A percentile compares a stretch with the other conserved stretches of the same genome.
Evolutionary conservation across 495 filamentous ascomycete species (phyloP).

Genomic region (Hyaloscypha finlandica): DNA sequence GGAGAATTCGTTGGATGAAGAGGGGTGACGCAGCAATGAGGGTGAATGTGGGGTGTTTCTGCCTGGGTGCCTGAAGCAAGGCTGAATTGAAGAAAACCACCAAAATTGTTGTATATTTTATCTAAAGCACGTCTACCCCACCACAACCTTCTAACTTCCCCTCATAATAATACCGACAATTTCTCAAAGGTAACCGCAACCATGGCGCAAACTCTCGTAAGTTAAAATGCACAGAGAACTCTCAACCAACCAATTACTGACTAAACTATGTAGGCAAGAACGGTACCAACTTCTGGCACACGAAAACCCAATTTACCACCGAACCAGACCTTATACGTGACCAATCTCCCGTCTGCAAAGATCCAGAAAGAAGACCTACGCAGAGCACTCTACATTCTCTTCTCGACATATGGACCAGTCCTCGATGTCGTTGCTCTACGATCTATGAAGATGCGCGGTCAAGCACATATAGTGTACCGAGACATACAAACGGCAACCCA

Average conservation of each 20-base stretch:
- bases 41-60: constrained; percentile 16
- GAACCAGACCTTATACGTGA: constrained; percentile 84
- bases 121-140: not conserved
- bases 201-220: constrained; percentile 20
- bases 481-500: constrained; percentile 86
- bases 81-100: not conserved
- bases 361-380: constrained; percentile 82
- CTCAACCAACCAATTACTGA: constrained; percentile 2
- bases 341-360: constrained; percentile 79
- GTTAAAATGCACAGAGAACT: not conserved
- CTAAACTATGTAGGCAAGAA: not conserved
- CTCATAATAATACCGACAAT: not conserved
- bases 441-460: constrained; percentile 87
- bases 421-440: constrained; percentile 92
- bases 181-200: not conserved
- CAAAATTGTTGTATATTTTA: not conserved
- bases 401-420: constrained; percentile 89
- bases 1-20: constrained; percentile 4
- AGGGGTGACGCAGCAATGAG: constrained; percentile 18
- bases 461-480: constrained; percentile 89
- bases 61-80: constrained; percentile 6
- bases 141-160: not conserved
- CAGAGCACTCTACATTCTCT: constrained; percentile 85
- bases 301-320: constrained; percentile 43
- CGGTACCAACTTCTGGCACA: constrained; percentile 7